These are phyloP conservation scores for Geranomyces michiganensis DNA, from an alignment of 192 early-diverging fungal species.

Conservation along the genomic window DNA sequence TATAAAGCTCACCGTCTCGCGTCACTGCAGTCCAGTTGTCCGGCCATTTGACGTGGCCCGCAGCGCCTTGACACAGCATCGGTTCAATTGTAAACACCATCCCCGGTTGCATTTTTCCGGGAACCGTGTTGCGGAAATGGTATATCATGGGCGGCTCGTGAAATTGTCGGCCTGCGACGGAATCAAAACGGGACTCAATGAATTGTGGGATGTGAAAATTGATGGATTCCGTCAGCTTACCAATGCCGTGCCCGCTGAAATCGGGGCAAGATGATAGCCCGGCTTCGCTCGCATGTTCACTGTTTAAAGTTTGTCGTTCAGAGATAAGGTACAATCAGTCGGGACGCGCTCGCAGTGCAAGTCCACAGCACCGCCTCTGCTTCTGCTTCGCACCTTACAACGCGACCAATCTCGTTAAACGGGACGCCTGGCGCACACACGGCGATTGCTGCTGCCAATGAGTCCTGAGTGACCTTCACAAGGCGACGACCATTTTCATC, in stretches of 20 bases:
- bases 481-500: conserved; percentile 60
- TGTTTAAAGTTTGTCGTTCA: no score
- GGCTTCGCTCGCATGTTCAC: conserved; percentile 44
- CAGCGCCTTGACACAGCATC: conserved; percentile 78
- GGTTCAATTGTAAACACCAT: conserved; percentile 93
- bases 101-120: conserved; percentile 70
- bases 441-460: conserved; percentile 62
- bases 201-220: neutral
- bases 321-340: no score
- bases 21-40: conserved; percentile 85
- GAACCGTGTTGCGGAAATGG: conserved; percentile 75
- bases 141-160: conserved; percentile 81
- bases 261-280: conserved; percentile 69
- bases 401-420: conserved; percentile 66
- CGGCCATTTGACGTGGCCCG: conserved; percentile 74
- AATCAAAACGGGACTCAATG: no score
- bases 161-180: conserved; percentile 57
- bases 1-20: conserved; percentile 60
- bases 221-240: conserved; percentile 27
- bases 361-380: neutral
- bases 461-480: conserved; percentile 58
- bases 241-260: conserved; percentile 88
- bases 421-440: conserved; percentile 76
- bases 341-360: neutral
- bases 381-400: conserved; percentile 45